Evolutionary conservation across 2,329 filamentous ascomycete species (phyloP).

Genomic region (Pochonia chlamydosporia): DNA sequence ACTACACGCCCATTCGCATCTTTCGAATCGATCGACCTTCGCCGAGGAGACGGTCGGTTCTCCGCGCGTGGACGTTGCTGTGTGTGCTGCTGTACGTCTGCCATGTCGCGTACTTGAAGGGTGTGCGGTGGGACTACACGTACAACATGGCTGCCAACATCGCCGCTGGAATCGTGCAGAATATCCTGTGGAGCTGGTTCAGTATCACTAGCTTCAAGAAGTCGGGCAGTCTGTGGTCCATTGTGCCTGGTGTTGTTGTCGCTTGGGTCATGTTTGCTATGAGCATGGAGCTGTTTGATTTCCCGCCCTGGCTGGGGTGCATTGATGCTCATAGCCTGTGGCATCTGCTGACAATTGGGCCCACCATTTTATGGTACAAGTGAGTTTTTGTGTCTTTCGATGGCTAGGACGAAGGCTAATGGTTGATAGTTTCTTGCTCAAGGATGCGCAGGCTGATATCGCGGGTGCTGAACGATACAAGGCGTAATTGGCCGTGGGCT

Average conservation of each 20-base stretch:
- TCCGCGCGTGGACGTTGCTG: slow-evolving; percentile 69
- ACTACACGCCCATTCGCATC: slow-evolving; percentile 75
- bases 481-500: too few relatives aligned
- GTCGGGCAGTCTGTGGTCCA: slow-evolving; percentile 70
- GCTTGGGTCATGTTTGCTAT: slow-evolving; percentile 89
- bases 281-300: slow-evolving; percentile 93
- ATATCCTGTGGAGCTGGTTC: slow-evolving; percentile 81
- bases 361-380: slow-evolving; percentile 91
- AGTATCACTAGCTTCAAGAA: slow-evolving; percentile 68
- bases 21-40: slow-evolving; percentile 67
- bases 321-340: slow-evolving; percentile 93
- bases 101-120: slow-evolving; percentile 79
- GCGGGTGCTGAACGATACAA: slow-evolving; percentile 64
- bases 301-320: slow-evolving; percentile 74
- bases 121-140: slow-evolving; percentile 87
- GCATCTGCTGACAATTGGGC: slow-evolving; percentile 89
- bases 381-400: slow-evolving; percentile 43
- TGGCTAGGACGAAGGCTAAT: too few relatives aligned
- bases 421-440: slow-evolving; percentile 68
- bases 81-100: slow-evolving; percentile 66
- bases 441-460: slow-evolving; percentile 78
- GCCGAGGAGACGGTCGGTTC: slow-evolving; percentile 38
- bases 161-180: slow-evolving; percentile 70
- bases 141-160: slow-evolving; percentile 99
- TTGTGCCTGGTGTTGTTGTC: slow-evolving; percentile 86